These are phyloP conservation scores for Diaporthe vaccinii DNA, from an alignment of 2,329 filamentous ascomycete genomes.

Conservation along the genomic window DNA sequence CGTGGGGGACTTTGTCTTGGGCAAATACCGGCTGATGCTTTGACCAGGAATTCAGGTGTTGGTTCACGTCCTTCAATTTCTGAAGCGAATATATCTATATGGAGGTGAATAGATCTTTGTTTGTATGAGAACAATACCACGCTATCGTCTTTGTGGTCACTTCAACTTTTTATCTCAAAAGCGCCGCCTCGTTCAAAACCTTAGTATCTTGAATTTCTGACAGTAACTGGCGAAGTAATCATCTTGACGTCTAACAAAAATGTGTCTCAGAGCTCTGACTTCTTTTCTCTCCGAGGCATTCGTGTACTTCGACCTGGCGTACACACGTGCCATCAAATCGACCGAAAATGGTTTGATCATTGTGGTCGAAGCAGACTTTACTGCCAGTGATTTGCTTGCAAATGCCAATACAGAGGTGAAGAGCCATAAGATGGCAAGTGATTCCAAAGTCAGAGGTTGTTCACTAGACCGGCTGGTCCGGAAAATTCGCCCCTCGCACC, in stretches of 20 bases:
- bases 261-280: slow-evolving; percentile 12
- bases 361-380: not conserved
- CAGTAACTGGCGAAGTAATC: not conserved
- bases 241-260: not conserved
- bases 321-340: not conserved
- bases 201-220: not conserved
- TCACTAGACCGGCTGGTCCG: slow-evolving; percentile 2
- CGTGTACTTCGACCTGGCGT: not conserved
- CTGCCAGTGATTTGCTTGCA: not conserved
- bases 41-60: not conserved
- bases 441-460: not conserved
- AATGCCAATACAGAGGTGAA: not conserved
- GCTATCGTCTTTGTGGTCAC: not conserved
- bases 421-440: not conserved
- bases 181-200: not conserved
- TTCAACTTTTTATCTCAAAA: not conserved
- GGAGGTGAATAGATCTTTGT: not conserved
- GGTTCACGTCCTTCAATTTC: not conserved
- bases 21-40: not conserved
- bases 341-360: not conserved
- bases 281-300: not conserved
- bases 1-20: not conserved
- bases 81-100: not conserved
- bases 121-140: not conserved
- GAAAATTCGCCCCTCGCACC: not conserved